Evolutionary conservation across 495 filamentous ascomycete genomes (phyloP), one percentile per base, ranked within the genome.

Genomic region (Talaromyces ruber): DNA sequence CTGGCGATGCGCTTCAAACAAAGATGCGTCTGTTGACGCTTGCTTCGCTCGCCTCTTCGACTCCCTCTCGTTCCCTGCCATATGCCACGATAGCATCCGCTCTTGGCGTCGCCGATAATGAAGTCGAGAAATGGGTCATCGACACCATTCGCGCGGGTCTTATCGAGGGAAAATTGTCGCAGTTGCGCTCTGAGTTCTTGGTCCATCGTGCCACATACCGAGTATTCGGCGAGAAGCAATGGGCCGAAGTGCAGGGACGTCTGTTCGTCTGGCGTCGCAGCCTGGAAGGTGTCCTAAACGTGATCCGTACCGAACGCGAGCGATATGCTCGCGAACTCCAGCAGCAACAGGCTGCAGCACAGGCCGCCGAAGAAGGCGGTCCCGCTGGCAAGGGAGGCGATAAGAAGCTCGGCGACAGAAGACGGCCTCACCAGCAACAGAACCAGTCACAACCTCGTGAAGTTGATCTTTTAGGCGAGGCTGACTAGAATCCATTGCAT

Each of bases 121-220:
- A 97, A 52, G 91, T 97, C 9, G 94, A 98, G 81, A 88, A 92
- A 82, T 98, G 94, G 94, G 88, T 96, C 58, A 98, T 98, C 65
- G 95, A 98, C 74, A 91, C 93, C 56, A 96, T 98, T 74, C 89
- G 95, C 45, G 91, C 92, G 45, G 90, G 90, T 34, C 86, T 98
- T 21, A 89, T 98, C 58, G 94, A 98, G 78, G 94, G 94, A 64
- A 93, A 94, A 74, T 82, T 99, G 57, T 90, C 86, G 24, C 94
- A 99, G 78, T 82, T 91, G 67, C 90, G 90, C 64, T 85, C 91
- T 70, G 88, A 91, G 28, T 98, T 99, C 82, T 79, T 97, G 14
- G 90, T 99, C 50, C 94, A 99, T 78, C 83, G 92, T 63, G 90
- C 89, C 64, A 95, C 91, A 61, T 96, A 97, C 82, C 84, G 94